Base-by-base conservation (phyloP, 1,139 yeast genomes). In the Eremothecium gossypii region DNA sequence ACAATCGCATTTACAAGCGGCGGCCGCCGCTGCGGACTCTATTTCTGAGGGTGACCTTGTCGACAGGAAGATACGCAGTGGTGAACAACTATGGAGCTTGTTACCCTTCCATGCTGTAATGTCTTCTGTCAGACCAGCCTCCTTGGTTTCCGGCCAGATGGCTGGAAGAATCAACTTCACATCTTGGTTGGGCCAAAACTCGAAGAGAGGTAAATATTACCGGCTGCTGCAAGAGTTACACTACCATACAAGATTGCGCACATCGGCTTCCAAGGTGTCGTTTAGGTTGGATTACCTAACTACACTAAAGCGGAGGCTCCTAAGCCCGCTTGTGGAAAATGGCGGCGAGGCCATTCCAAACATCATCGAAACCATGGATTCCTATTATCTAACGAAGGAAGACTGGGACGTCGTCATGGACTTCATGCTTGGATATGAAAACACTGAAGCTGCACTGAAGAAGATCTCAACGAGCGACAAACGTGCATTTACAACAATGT, bases 31-130 rank as follows among this genome's bases (percentile, higher is more conserved):
- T 0, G 86, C 97, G 0, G 89, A 86, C 50, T 77, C 85, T 42
- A 85, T 93, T 39, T 80, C 93, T 35, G 73, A 74, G 43, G 83
- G 91, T 11, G 98, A 93, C 60, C 61, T 80, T 27, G 80, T 89
- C 14, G 95, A 87, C 58, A 69, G 77, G 27, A 70, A 77, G 59
- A 89, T 93, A 46, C 83, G 95, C 55, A 83, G 95, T 33, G 76
- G 94, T 38, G 96, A 89, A 54, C 98, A 91, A 63, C 89, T 85
- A 54, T 93, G 99, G 99, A 78, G 93, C 49, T 70, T 93, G 49
- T 74, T 93, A 69, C 99, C 99, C 2, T 73, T 87, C 53, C 96
- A 89, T 64, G 97, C 91, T 0, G 73, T 87, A 3, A 70, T 84
- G 72, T 89, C 97, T 1, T 77, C 95, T 1, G 86, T 93, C 10